A percentile compares a stretch with the other conserved stretches of the same genome.
phyloP scores from a whole-genome alignment of 1,139 yeast species.

The Yamadazyma diospyri region DNA sequence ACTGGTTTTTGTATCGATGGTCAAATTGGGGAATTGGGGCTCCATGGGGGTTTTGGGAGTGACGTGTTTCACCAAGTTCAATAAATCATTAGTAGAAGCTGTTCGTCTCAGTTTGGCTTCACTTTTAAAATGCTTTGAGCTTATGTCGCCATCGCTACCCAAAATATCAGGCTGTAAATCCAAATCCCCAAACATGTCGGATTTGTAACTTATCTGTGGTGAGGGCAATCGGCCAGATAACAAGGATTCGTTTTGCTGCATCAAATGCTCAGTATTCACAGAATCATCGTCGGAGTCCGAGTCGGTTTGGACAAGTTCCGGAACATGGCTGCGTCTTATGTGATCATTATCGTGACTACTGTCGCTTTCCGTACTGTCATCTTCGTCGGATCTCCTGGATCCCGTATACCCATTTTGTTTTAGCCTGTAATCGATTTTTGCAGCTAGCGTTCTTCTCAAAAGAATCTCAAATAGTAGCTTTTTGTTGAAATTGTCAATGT shows the following conservation, averaged over 20 bases:
- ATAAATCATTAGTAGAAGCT: slow-evolving; percentile 16
- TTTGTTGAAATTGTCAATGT: slow-evolving; percentile 28
- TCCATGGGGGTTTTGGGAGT: slow-evolving; percentile 12
- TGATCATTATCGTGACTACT: slow-evolving; percentile 7
- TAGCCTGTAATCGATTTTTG: slow-evolving; percentile 39
- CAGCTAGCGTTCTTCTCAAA: slow-evolving; percentile 41
- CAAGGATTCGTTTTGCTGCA: slow-evolving; percentile 31
- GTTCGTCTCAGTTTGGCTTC: slow-evolving; percentile 16
- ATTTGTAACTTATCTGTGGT: slow-evolving; percentile 36
- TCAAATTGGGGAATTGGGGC: background rate
- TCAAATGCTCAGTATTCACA: slow-evolving; percentile 28
- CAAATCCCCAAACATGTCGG: slow-evolving; percentile 27
- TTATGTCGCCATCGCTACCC: slow-evolving; percentile 8
- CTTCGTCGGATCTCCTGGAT: background rate
- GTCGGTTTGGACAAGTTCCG: slow-evolving; percentile 17
- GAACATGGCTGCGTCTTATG: slow-evolving; percentile 16
- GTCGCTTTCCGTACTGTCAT: slow-evolving; percentile 1
- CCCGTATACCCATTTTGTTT: slow-evolving; percentile 16
- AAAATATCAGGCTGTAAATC: slow-evolving; percentile 11
- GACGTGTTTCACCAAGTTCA: slow-evolving; percentile 13
- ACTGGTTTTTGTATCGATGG: background rate
- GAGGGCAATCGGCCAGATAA: slow-evolving; percentile 36
- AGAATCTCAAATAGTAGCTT: slow-evolving; percentile 35
- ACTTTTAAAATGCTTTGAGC: slow-evolving; percentile 9
- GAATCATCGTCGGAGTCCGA: slow-evolving; percentile 18